Conservation (phyloP, 2,329 filamentous ascomycete species). For the Emericellopsis cladophorae region DNA sequence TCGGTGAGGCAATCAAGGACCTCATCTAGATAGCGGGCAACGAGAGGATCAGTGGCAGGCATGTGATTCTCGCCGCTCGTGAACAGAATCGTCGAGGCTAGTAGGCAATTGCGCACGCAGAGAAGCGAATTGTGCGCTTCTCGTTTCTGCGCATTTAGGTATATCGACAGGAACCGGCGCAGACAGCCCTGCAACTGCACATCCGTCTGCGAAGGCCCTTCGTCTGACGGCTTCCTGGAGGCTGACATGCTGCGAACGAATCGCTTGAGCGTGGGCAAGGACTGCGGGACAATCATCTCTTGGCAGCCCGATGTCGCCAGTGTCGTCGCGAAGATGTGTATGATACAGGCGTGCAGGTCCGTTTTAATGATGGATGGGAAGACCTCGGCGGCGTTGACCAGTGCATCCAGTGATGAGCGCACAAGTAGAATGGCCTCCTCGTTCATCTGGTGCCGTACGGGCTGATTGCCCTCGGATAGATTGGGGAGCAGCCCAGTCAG, state of each 20-base stretch:
- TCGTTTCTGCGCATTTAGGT: constrained; percentile 62
- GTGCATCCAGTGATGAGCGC: constrained; percentile 66
- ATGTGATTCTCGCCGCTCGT: constrained; percentile 67
- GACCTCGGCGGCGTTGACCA: constrained; percentile 89
- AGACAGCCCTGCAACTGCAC: constrained; percentile 72
- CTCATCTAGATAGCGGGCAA: constrained; percentile 66
- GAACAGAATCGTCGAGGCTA: constrained; percentile 80
- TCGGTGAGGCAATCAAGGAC: constrained; percentile 73
- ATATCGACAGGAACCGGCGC: constrained; percentile 69
- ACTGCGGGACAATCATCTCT: constrained; percentile 75
- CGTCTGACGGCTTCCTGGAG: constrained; percentile 21
- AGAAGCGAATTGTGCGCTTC: constrained; percentile 64
- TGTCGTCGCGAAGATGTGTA: constrained; percentile 93
- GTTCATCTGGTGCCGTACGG: constrained; percentile 63
- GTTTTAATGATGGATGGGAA: constrained; percentile 96
- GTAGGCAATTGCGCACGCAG: constrained; percentile 85
- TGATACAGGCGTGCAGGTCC: constrained; percentile 88
- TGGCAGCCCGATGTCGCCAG: constrained; percentile 77
- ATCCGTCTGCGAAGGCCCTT: constrained; percentile 36
- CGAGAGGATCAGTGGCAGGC: constrained; percentile 60
- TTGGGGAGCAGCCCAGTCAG: constrained; percentile 81
- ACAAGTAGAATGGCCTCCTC: constrained; percentile 79
- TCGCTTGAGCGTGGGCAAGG: constrained; percentile 80
- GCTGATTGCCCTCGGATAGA: constrained; percentile 52
- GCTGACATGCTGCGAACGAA: constrained; percentile 68